These are phyloP conservation scores for Coniochaeta sp. DNA, from an alignment of 2,329 filamentous ascomycete species.

Conservation along the genomic window DNA sequence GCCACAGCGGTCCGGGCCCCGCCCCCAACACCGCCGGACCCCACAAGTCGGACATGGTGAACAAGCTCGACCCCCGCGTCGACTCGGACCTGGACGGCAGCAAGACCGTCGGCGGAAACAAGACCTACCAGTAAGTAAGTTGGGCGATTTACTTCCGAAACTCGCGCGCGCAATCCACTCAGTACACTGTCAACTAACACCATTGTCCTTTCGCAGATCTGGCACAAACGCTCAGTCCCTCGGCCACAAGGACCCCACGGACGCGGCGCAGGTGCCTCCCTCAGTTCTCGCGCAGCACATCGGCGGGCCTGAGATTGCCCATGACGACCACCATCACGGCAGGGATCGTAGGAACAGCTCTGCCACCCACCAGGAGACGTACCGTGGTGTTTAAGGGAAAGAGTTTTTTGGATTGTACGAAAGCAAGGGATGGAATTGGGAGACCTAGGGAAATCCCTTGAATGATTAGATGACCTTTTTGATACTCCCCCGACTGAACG, in stretches of 20 bases:
- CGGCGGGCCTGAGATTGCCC: constrained; percentile 37
- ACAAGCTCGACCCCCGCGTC: constrained; percentile 50
- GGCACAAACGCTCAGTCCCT: constrained; percentile 8
- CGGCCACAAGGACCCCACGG: constrained; percentile 37
- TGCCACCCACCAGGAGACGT: constrained; percentile 38
- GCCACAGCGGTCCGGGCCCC: constrained; percentile 29
- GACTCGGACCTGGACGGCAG: constrained; percentile 49
- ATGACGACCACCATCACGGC: constrained; percentile 34
- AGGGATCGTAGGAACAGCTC: constrained; percentile 38
- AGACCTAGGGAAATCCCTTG: neutral
- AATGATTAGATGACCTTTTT: constrained; percentile 2
- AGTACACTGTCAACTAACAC: constrained; percentile 3
- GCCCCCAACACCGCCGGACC: constrained; percentile 41
- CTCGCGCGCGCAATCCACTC: neutral
- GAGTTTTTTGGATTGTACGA: neutral
- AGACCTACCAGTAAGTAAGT: constrained; percentile 39
- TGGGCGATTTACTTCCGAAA: constrained; percentile 5
- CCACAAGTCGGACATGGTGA: constrained; percentile 44
- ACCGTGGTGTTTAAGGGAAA: constrained; percentile 35
- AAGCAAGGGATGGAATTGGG: neutral
- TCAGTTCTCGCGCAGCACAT: constrained; percentile 42
- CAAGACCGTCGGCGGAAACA: constrained; percentile 48
- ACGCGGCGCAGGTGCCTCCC: constrained; percentile 51
- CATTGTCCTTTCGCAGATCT: constrained; percentile 7
- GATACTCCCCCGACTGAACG: constrained; percentile 1